These are phyloP conservation scores for Ustilago esculenta DNA, from an alignment of 1,284 basidiomycete genomes.

Conservation along the genomic window DNA sequence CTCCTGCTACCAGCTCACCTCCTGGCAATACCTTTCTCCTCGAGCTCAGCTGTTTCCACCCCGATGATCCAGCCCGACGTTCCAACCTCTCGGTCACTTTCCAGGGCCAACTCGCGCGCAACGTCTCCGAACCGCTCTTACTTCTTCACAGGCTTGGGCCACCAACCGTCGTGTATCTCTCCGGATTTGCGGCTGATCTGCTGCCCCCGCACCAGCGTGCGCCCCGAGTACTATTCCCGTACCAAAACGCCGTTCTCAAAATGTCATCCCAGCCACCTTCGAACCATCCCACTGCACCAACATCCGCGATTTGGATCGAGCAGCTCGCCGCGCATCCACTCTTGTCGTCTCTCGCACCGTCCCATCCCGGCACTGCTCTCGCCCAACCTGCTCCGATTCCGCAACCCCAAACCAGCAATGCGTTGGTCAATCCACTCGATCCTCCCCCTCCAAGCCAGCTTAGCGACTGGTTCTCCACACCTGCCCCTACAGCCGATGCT, in stretches of 20 bases:
- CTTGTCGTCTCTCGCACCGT: neutral
- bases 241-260: slow-evolving; percentile 24
- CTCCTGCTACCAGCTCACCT: neutral
- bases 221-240: neutral
- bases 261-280: slow-evolving; percentile 30
- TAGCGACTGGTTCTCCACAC: slow-evolving; percentile 42
- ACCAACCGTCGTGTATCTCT: slow-evolving; percentile 29
- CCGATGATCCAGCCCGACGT: slow-evolving; percentile 4
- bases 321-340: slow-evolving; percentile 13
- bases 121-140: slow-evolving; percentile 24
- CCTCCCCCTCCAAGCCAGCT: slow-evolving; percentile 19
- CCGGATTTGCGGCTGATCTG: slow-evolving; percentile 27
- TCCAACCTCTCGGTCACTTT: slow-evolving; percentile 7
- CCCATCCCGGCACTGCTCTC: neutral
- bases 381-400: neutral
- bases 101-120: slow-evolving; percentile 10
- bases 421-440: neutral
- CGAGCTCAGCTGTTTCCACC: slow-evolving; percentile 14
- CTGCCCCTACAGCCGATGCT: slow-evolving; percentile 8
- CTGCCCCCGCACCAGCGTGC: neutral
- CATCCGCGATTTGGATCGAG: slow-evolving; percentile 37
- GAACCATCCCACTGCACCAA: slow-evolving; percentile 16
- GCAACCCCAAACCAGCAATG: neutral
- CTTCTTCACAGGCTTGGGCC: slow-evolving; percentile 20
- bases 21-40: neutral